These are phyloP conservation scores for Claviceps citrina DNA, from an alignment of 2,329 filamentous ascomycete species.

Conservation along the genomic window DNA sequence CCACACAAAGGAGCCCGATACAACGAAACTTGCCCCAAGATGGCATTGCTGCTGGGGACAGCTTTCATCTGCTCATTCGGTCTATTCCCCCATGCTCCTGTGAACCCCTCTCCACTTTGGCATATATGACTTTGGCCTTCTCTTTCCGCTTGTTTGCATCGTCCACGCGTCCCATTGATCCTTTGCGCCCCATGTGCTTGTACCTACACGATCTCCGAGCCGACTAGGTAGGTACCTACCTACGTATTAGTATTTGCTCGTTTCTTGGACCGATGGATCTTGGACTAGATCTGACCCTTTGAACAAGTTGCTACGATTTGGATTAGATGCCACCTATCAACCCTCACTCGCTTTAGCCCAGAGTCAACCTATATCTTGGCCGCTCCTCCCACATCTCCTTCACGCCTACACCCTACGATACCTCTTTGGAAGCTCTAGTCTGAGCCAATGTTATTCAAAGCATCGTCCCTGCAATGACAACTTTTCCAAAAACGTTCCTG, in stretches of 20 bases:
- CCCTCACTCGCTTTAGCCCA: not conserved
- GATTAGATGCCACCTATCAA: not conserved
- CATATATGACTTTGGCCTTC: too few species aligned
- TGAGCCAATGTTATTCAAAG: slow-evolving; percentile 28
- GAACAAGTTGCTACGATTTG: not conserved
- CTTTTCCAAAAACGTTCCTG: slow-evolving; percentile 37
- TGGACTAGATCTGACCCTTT: not conserved
- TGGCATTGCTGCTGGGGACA: not conserved
- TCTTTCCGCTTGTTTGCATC: not conserved
- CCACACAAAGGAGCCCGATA: too few species aligned
- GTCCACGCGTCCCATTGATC: not conserved
- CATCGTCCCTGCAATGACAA: slow-evolving; percentile 42
- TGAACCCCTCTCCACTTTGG: too few species aligned
- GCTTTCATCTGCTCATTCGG: not conserved
- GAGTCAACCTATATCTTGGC: not conserved
- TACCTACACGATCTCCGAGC: not conserved
- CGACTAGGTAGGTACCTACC: too few species aligned
- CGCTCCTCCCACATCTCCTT: not conserved
- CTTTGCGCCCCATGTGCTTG: not conserved
- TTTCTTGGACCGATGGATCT: not conserved
- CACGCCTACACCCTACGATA: not conserved
- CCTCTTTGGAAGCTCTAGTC: slow-evolving; percentile 4
- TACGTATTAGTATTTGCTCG: too few species aligned
- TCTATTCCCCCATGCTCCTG: not conserved
- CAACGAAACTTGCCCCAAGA: slow-evolving; percentile 1